A percentile compares a stretch with the other conserved stretches of the same genome.
Conservation (phyloP, 2,329 filamentous ascomycete species). For the Fusarium globosum region DNA sequence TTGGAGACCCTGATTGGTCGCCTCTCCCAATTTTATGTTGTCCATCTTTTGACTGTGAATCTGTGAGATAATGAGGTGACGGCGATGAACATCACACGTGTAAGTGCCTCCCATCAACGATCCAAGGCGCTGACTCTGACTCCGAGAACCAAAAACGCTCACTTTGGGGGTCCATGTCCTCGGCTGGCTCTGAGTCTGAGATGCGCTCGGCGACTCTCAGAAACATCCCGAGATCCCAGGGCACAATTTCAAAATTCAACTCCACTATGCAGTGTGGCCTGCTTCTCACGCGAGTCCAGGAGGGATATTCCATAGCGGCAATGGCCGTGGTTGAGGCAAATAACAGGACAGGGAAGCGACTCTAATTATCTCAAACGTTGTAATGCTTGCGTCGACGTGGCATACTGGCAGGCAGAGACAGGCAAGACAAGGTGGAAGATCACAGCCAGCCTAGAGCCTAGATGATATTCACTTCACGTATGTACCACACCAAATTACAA, state of each 20-base stretch:
- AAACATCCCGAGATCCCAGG: constrained; percentile 25
- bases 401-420: constrained; percentile 12
- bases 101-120: constrained; percentile 23
- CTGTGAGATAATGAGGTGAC: constrained; percentile 42
- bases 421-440: constrained; percentile 16
- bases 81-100: constrained; percentile 29
- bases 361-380: constrained; percentile 23
- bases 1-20: constrained; percentile 52
- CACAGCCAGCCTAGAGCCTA: constrained; percentile 16
- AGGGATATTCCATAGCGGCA: constrained; percentile 14
- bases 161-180: constrained; percentile 17
- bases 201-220: constrained; percentile 36
- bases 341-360: constrained; percentile 19
- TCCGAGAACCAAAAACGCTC: constrained; percentile 3
- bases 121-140: constrained; percentile 11
- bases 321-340: constrained; percentile 28
- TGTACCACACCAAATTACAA: constrained; percentile 11
- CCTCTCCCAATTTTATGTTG: constrained; percentile 54
- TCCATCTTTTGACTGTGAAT: constrained; percentile 51
- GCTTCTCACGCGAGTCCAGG: constrained; percentile 41
- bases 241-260: constrained; percentile 16
- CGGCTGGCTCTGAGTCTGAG: constrained; percentile 24
- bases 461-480: not conserved
- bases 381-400: constrained; percentile 21
- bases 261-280: constrained; percentile 34